phyloP scores from a whole-genome alignment of 192 early-diverging fungal species.

The Umbelopsis vinacea region DNA sequence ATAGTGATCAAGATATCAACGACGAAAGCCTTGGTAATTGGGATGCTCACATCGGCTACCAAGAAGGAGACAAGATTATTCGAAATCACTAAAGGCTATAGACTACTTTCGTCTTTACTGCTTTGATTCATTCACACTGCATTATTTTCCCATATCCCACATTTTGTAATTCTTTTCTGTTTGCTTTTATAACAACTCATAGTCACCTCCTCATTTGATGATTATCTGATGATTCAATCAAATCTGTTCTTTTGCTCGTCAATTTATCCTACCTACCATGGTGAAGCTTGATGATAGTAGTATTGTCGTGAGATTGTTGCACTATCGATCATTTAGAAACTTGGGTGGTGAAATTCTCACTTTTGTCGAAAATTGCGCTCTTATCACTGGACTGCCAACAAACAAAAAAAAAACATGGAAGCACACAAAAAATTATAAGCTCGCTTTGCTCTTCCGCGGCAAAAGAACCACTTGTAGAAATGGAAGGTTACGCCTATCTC shows the following conservation, averaged over 20 bases:
- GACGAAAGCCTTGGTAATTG: slow-evolving; percentile 12
- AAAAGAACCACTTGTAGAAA: neutral
- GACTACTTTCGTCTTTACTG: neutral
- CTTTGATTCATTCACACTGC: slow-evolving; percentile 11
- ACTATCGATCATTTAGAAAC: too few relatives aligned
- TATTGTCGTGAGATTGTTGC: too few relatives aligned
- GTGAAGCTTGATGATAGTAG: too few relatives aligned
- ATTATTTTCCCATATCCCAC: neutral
- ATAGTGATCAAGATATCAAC: slow-evolving; percentile 20
- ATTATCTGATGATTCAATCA: slow-evolving; percentile 4
- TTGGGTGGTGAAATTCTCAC: too few relatives aligned
- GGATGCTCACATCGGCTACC: slow-evolving; percentile 30
- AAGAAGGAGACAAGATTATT: slow-evolving; percentile 22
- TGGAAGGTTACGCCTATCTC: neutral
- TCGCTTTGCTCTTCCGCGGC: neutral
- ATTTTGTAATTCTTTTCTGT: neutral
- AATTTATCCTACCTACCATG: neutral
- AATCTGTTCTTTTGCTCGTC: neutral
- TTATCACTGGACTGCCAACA: neutral
- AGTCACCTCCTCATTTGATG: neutral
- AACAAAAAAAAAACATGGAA: neutral
- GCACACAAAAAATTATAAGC: too few relatives aligned
- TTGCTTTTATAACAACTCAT: slow-evolving; percentile 16
- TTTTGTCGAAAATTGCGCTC: too few relatives aligned
- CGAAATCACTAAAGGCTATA: slow-evolving; percentile 6